A percentile compares a stretch with the other conserved stretches of the same genome.
phyloP scores from a whole-genome alignment of 164 flowering plant genomes.

The Paratinospora sagittata region DNA sequence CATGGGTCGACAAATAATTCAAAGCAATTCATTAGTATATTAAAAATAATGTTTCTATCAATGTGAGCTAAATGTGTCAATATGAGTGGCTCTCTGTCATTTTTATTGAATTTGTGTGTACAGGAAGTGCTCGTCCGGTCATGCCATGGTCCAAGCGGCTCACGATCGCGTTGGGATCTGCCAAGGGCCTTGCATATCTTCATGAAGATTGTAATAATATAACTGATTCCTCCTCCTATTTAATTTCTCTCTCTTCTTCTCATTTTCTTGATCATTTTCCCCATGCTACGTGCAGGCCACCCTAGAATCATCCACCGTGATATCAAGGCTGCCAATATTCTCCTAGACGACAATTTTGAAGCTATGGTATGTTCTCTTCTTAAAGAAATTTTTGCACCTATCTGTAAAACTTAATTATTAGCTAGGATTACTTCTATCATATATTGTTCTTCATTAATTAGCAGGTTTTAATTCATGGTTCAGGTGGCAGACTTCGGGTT shows the following conservation, averaged over 20 bases:
- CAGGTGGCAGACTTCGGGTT: slow-evolving; percentile 90
- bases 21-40: no score
- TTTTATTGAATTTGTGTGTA: slow-evolving; percentile 7
- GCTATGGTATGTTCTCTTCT: slow-evolving; percentile 43
- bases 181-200: slow-evolving; percentile 78
- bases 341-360: slow-evolving; percentile 58
- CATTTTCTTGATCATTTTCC: not conserved
- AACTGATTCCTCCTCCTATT: slow-evolving; percentile 16
- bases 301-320: slow-evolving; percentile 76
- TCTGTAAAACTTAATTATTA: not conserved
- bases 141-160: slow-evolving; percentile 66
- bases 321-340: slow-evolving; percentile 70
- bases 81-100: not conserved
- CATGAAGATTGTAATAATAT: slow-evolving; percentile 94
- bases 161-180: slow-evolving; percentile 66
- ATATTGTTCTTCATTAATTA: not conserved
- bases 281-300: slow-evolving; percentile 47
- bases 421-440: no score
- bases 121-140: slow-evolving; percentile 48
- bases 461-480: not conserved
- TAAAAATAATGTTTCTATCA: no score
- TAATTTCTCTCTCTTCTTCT: not conserved
- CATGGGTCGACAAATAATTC: no score
- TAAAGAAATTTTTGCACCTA: not conserved
- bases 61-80: no score